Base-by-base conservation (phyloP, 176 grass and related monocot species). In the Microstegium vimineum region DNA sequence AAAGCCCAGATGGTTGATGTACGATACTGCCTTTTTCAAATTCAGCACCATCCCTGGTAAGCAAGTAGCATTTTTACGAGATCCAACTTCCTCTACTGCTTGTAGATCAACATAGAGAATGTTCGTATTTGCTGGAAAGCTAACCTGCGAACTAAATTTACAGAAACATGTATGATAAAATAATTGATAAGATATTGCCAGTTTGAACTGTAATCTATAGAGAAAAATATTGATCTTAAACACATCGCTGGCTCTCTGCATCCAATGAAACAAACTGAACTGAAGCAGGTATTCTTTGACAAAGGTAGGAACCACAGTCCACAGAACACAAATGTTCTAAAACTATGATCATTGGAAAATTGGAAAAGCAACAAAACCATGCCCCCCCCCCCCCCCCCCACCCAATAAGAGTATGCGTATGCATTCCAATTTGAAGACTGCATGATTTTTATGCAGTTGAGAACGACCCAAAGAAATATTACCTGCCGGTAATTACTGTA, bases 101-200 rank as follows among this genome's bases (percentile, higher is more conserved):
- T 82, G 79, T 20, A 98, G 88, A 83, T 98, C 92, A 85, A 98
- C 90, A 85, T 95, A 98, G 64, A 98, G 91, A 72, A 98, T 98
- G 68, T 98, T 98, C 74, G 95, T 98, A 86, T 98, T 98, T 93
- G 95, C 95, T n/a, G 92, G 95, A 89, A 90, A 98, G 74, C 79
- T 90, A 78, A 73, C 79, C 89, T 95, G 95, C 54, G 81, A 93
- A 71, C 95, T 98, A 68, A 82, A 90, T 82, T 45, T 73, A 71
- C 76, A 90, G 76, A 94, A 83, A 63, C 7, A 49, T 61, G 62
- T 25, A 88, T 71, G 56, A 72, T 71, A 79, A 37, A 65, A 83
- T 52, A 80, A 85, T 40, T 18, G 8, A 42, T 85, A 81, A 74
- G 62, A 51, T 40, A 18, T 25, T 38, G 22, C 45, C 45, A 52